Base-by-base conservation (phyloP, 1,284 basidiomycete genomes). In the Thecaphora thlaspeos region DNA sequence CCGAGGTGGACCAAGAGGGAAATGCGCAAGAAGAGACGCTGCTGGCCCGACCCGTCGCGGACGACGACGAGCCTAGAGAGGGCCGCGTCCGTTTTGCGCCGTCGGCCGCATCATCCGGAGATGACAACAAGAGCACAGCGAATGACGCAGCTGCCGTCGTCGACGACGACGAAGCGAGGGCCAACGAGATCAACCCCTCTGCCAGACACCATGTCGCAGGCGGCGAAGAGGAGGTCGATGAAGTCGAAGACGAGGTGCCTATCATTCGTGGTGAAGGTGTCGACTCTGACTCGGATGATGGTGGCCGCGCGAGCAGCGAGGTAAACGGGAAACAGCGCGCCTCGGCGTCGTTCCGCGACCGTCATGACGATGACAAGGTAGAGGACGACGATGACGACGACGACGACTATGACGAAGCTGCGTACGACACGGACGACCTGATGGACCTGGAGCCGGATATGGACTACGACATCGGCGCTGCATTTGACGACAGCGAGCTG, bases 331-430 rank as follows among this genome's bases (percentile, higher is more conserved):
- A 19, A 8, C 26, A 28, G 26, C 26, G 11, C 7, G 26, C 26
- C n/a, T n/a, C n/a, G n/a, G n/a, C n/a, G n/a, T n/a, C n/a, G n/a
- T n/a, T n/a, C n/a, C n/a, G n/a, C n/a, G n/a, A n/a, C n/a, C n/a
- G n/a, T n/a, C n/a, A 91, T 84, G 68, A 89, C 88, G 21, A 89
- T 88, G 70, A 91, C 84, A 83, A 68, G 4, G 63, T 59, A 7
- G 51, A 52, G 19, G 52, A 47, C 22, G 65, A 70, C 12, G 50
- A 60, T 38, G 57, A 59, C 40, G 55, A 61, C 3, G 63, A 67
- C 36, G 68, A 72, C 17, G 50, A 58, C 11, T 68, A 72, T 23
- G 58, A 63, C 36, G 75, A 73, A 32, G 68, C 66, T 21, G 73
- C 62, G n/a, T 74, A 73, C 43, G 64, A 68, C n/a, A 43, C 63